A percentile compares a stretch with the other conserved stretches of the same genome.
These are phyloP conservation scores for Psilocybe tampanensis DNA, from an alignment of 768 basidiomycete species.

Conservation along the genomic window DNA sequence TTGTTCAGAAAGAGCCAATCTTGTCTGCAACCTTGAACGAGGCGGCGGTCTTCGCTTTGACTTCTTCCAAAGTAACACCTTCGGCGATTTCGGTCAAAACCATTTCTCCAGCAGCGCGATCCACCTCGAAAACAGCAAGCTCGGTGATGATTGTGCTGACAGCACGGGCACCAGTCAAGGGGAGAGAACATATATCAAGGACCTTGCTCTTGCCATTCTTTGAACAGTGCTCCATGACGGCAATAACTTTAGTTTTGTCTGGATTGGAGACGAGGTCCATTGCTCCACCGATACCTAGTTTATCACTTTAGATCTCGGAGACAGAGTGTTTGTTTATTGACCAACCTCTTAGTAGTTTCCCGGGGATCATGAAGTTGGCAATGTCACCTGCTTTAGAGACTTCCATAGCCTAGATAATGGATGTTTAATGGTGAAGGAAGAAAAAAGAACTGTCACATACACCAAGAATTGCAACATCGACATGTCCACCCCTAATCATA, in stretches of 20 bases:
- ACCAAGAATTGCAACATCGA: conserved; percentile 92
- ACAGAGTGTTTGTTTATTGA: neutral
- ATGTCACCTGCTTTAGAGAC: conserved; percentile 92
- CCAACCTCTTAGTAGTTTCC: conserved; percentile 83
- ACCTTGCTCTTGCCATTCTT: conserved; percentile 93
- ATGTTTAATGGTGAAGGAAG: neutral
- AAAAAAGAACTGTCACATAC: conserved; percentile 44
- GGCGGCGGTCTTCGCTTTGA: conserved; percentile 85
- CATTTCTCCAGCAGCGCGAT: conserved; percentile 72
- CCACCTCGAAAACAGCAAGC: conserved; percentile 87
- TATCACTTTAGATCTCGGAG: neutral
- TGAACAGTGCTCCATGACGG: conserved; percentile 86
- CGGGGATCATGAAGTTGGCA: conserved; percentile 98
- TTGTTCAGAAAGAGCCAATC: conserved; percentile 48
- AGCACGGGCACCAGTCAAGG: conserved; percentile 84
- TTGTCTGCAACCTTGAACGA: conserved; percentile 66
- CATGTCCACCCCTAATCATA: conserved; percentile 97
- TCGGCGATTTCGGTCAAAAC: conserved; percentile 82
- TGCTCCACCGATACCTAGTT: conserved; percentile 86
- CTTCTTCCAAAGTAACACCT: conserved; percentile 82
- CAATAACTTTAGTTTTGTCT: conserved; percentile 91
- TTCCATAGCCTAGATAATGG: conserved; percentile 77
- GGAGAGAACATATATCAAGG: conserved; percentile 76
- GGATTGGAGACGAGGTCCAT: conserved; percentile 98
- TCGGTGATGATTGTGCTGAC: conserved; percentile 95